Percentiles rank a stretch among this genome's conserved stretches.
Conservation (phyloP, 2,329 filamentous ascomycete species). For the Ceratocystis papillata region DNA sequence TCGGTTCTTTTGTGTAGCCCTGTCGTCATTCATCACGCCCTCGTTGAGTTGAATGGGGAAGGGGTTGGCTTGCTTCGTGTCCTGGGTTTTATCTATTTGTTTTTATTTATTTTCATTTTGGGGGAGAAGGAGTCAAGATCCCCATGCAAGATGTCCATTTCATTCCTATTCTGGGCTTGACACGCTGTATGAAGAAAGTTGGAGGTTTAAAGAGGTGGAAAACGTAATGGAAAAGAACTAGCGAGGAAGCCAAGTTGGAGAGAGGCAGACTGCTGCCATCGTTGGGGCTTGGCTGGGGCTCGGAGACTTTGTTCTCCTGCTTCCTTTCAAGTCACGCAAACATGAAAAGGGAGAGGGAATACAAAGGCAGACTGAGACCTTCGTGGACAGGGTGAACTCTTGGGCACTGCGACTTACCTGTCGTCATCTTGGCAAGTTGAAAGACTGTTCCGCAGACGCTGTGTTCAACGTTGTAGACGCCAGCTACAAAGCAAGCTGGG, state of each 20-base stretch:
- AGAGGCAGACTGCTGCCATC: not conserved
- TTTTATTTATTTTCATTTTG: not conserved
- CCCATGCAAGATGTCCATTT: not conserved
- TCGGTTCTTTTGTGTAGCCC: not conserved
- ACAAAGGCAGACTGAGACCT: not conserved
- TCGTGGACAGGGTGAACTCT: not conserved
- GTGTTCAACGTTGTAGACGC: not conserved
- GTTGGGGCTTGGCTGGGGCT: not conserved
- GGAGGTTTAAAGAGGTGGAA: not conserved
- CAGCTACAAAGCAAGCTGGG: too few species aligned
- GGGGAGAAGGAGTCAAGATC: not conserved
- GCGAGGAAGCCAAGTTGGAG: not conserved
- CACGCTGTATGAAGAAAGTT: not conserved
- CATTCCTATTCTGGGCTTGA: not conserved
- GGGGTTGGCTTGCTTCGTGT: not conserved
- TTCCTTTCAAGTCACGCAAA: not conserved
- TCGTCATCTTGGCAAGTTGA: too few species aligned
- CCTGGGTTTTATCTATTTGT: not conserved
- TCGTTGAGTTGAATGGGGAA: not conserved
- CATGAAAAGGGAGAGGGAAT: not conserved
- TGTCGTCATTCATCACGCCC: not conserved
- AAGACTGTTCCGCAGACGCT: not conserved
- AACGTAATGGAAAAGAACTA: not conserved
- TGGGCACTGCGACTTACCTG: not conserved
- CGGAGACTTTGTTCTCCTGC: not conserved